Conservation (phyloP, 805 yeast species). For the Candida schatavii region DNA sequence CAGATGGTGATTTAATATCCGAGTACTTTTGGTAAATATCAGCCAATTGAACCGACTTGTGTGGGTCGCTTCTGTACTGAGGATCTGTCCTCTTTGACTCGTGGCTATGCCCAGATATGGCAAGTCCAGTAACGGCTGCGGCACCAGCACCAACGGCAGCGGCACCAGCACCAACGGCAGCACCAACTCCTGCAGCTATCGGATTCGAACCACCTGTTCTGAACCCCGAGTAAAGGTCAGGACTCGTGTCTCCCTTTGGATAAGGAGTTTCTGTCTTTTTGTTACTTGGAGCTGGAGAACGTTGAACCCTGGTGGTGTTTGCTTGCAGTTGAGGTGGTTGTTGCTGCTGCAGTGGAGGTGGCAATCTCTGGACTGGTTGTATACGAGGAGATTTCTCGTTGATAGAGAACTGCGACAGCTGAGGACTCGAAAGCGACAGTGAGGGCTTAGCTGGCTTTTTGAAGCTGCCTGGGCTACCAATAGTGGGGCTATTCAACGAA, state of each 20-base stretch:
- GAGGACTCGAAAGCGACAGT: not conserved
- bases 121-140: not conserved
- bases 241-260: not conserved
- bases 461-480: slow-evolving; percentile 3
- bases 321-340: not conserved
- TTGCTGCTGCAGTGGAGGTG: not conserved
- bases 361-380: not conserved
- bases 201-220: not conserved
- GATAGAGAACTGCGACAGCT: not conserved
- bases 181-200: not conserved
- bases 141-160: slow-evolving; percentile 5
- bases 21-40: slow-evolving; percentile 44
- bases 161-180: not conserved
- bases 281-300: not conserved
- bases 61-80: slow-evolving; percentile 15
- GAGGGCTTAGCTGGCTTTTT: slow-evolving; percentile 2
- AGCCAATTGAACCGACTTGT: slow-evolving; percentile 37
- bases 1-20: slow-evolving; percentile 38
- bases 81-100: not conserved
- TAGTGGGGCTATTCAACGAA: slow-evolving; percentile 46
- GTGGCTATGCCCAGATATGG: not conserved
- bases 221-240: not conserved
- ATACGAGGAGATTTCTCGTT: not conserved
- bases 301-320: not conserved
- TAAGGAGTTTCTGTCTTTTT: not conserved